Evolutionary conservation across 768 basidiomycete genomes (phyloP), one percentile per base, ranked within the genome.

Genomic region (Mycena galericulata): DNA sequence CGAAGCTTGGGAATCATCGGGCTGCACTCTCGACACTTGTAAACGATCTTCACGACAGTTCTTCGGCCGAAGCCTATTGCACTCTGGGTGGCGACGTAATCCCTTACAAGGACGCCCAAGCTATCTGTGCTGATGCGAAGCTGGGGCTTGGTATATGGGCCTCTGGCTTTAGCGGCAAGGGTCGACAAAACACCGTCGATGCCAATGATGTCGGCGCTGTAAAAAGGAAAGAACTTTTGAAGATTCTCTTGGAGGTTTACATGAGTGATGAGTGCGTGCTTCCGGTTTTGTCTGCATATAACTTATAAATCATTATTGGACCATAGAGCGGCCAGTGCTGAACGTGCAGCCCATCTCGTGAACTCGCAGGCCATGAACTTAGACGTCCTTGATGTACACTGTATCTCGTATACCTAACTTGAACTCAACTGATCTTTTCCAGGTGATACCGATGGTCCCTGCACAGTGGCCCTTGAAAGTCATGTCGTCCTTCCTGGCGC

Each of bases 31-130:
- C 86, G 9, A 82, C 86, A 1, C 87, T 98, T 9, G 92, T 91
- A 9, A 84, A 89, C 66, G 86, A 87, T 40, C 79, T 98, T 12
- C 86, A 86, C 56, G 97, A 98, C 75, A 83, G 87, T 0, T 81
- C 87, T 0, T 92, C 94, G 3, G 94, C 96, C 0, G 95, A 97
- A 75, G 86, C 90, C 6, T 98, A 96, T 78, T 97, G 96, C 73
- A 87, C 91, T 1, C 87, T 92, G 34, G 90, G 90, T 20, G 95
- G 96, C 6, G 87, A 89, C 24, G 86, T 97, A 26, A 81, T 98
- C 5, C 85, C 92, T 0, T 80, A 84, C 2, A 90, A 87, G 69
- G 79, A 85, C 0, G 90, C 89, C 0, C 82, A 84, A 38, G 60
- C 79, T 0, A 81, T 90, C 41, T 89, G 85, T 26, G 86, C 83